Evolutionary conservation across 2,329 filamentous ascomycete genomes (phyloP), one percentile per base, ranked within the genome.

Genomic region (Zasmidium citrigriseum): DNA sequence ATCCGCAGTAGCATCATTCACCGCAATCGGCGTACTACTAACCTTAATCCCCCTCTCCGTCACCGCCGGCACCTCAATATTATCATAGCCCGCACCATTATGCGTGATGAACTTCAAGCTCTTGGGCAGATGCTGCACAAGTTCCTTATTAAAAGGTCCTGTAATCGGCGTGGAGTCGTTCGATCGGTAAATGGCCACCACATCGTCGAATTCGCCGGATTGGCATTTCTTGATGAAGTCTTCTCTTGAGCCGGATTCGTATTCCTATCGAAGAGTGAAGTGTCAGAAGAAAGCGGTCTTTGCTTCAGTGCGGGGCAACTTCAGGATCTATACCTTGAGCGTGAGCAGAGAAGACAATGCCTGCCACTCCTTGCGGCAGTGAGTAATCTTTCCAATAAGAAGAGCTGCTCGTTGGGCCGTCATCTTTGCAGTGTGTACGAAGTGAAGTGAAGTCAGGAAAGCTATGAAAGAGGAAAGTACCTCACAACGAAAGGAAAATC

Each of bases 131-230:
- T 67, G 73, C 10, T 71, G 65, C 2, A 80, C 68, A 11, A 80
- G 72, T 59, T 80, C 78, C 21, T 72, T 68, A 66, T 80, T 70
- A 65, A 80, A 80, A 46, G 77, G 76, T 21, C 78, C 78, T 1
- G 78, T 80, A 27, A 78, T 70, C 16, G 61, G 65, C 24, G 79
- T 83, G 7, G 82, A 85, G 38, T 77, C 74, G 67, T 86, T 86
- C 49, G 82, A 85, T 55, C 84, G 80, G 70, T 85, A 86, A 50
- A 86, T 78, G 1, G 75, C 83, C 25, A 82, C 76, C 1, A 86
- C 79, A 63, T 81, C 80, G 54, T 85, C 77, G 61, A 82, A 86
- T 46, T 80, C 72, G 41, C 82, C 83, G n/a, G 75, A 73, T 61
- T 79, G 80, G 71, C 81, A 81, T 55, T 81, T 82, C 50, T 77